Conservation (phyloP, 2,329 filamentous ascomycete species). For the Colletotrichum orchidophilum region DNA sequence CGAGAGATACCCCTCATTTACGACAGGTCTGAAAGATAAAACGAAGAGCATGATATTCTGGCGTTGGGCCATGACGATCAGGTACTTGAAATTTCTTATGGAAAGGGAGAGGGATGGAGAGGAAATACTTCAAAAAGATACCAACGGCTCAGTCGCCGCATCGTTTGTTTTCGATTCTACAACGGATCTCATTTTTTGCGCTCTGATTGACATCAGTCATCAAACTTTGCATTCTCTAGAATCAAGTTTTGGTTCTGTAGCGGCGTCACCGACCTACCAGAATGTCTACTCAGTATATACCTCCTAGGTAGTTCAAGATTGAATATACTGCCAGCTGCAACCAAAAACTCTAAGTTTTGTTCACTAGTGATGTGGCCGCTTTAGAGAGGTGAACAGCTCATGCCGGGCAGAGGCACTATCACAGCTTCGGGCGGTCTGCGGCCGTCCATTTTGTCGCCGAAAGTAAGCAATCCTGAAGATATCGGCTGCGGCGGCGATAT, state of each 20-base stretch:
- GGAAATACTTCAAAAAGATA: conserved; percentile 26
- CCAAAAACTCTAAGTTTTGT: not conserved
- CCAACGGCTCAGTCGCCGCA: conserved; percentile 30
- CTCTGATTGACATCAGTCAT: conserved; percentile 5
- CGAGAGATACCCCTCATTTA: conserved; percentile 35
- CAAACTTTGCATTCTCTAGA: not conserved
- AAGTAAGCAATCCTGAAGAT: not conserved
- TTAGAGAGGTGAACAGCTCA: not conserved
- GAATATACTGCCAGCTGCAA: conserved; percentile 27
- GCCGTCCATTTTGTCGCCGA: not conserved
- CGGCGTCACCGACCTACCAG: conserved; percentile 5
- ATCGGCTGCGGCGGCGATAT: no score
- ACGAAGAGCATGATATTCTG: conserved; percentile 20
- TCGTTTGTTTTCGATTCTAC: conserved; percentile 30
- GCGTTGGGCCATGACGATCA: conserved; percentile 16
- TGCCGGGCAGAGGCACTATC: not conserved
- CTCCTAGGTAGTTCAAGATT: conserved; percentile 16
- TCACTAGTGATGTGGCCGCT: not conserved
- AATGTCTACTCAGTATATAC: conserved; percentile 18
- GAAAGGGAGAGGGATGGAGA: not conserved
- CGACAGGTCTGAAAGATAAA: conserved; percentile 27
- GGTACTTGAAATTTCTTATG: not conserved
- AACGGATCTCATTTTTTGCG: conserved; percentile 21
- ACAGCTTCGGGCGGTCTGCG: not conserved
- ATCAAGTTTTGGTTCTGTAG: conserved; percentile 6